phyloP scores from a whole-genome alignment of 225 moss, liverwort and hornwort species.

The Polytrichum formosum region DNA sequence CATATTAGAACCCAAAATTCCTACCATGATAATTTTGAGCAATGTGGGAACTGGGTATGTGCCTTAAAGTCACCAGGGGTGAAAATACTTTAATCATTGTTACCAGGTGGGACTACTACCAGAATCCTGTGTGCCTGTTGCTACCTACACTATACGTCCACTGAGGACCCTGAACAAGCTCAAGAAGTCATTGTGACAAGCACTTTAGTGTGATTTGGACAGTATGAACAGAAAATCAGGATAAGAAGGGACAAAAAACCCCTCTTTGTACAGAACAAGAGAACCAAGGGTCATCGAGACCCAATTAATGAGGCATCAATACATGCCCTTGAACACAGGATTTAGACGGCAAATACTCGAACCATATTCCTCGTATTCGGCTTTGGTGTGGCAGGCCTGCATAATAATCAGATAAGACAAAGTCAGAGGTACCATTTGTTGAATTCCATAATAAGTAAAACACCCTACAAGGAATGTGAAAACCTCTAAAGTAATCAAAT shows the following conservation, averaged over 20 bases:
- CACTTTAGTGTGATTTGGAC: background rate
- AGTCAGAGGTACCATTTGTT: background rate
- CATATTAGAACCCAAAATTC: too few relatives aligned
- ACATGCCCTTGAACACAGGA: slow-evolving; percentile 79
- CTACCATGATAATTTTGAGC: too few relatives aligned
- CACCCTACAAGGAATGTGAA: background rate
- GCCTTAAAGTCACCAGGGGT: too few relatives aligned
- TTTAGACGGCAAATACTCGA: slow-evolving; percentile 94
- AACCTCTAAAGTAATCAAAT: too few relatives aligned
- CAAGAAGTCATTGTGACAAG: background rate
- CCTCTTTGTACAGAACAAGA: slow-evolving; percentile 3
- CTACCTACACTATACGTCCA: too few relatives aligned
- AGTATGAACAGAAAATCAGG: background rate
- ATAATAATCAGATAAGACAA: slow-evolving; percentile 5
- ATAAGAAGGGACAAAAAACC: background rate
- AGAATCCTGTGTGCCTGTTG: too few relatives aligned
- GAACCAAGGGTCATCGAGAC: background rate
- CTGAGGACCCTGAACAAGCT: background rate
- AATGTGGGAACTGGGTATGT: too few relatives aligned
- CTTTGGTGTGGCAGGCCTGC: slow-evolving; percentile 82
- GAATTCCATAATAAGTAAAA: background rate
- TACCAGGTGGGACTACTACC: too few relatives aligned
- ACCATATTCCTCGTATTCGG: slow-evolving; percentile 90
- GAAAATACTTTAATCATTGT: too few relatives aligned
- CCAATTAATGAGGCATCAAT: slow-evolving; percentile 21